Evolutionary conservation across 768 basidiomycete species (phyloP).

Genomic region (Clavaria fumosa): DNA sequence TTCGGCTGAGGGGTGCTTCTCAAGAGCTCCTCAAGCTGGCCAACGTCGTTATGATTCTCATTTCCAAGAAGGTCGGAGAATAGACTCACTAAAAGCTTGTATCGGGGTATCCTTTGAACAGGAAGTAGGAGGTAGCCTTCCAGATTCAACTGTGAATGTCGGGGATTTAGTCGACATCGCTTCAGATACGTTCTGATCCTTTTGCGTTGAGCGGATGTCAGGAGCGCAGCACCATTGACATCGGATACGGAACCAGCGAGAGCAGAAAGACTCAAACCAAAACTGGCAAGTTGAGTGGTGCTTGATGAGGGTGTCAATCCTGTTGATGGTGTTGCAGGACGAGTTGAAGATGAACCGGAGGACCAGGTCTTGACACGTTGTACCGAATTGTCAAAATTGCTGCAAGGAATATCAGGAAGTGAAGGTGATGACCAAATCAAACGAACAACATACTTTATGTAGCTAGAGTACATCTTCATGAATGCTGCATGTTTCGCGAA

Average conservation of each 20-base stretch:
- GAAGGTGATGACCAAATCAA: no score
- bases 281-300: slow-evolving; percentile 43
- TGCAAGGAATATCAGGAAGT: slow-evolving; percentile 16
- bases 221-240: slow-evolving; percentile 31
- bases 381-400: slow-evolving; percentile 89
- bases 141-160: slow-evolving; percentile 85
- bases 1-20: slow-evolving; percentile 71
- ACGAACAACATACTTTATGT: slow-evolving; percentile 70
- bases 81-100: slow-evolving; percentile 66
- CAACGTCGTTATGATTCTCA: slow-evolving; percentile 6
- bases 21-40: slow-evolving; percentile 71
- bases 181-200: slow-evolving; percentile 83
- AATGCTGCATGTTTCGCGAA: slow-evolving; percentile 93
- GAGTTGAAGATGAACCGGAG: slow-evolving; percentile 32
- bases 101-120: slow-evolving; percentile 94
- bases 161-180: slow-evolving; percentile 75
- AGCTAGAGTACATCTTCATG: slow-evolving; percentile 97
- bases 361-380: slow-evolving; percentile 82
- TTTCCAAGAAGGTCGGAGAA: background rate
- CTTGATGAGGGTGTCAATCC: slow-evolving; percentile 44
- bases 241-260: slow-evolving; percentile 27
- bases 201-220: slow-evolving; percentile 72
- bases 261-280: slow-evolving; percentile 42
- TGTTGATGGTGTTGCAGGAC: slow-evolving; percentile 24
- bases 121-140: slow-evolving; percentile 91